Evolutionary conservation across 2,329 filamentous ascomycete species (phyloP).

Genomic region (Aureobasidium sp.): DNA sequence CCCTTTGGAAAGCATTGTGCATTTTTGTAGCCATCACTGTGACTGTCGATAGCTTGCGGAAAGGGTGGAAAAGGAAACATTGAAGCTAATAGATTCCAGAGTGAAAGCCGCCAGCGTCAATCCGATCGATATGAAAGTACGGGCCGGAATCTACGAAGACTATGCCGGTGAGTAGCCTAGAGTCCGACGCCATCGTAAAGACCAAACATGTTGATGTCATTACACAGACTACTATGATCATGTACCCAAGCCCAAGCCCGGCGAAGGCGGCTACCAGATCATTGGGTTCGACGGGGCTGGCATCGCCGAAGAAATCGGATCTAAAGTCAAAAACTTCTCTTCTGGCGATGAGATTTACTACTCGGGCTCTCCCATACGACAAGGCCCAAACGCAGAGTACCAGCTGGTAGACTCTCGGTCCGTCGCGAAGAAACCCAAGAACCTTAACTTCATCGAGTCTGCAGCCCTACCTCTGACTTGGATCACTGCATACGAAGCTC

Average conservation of each 20-base stretch:
- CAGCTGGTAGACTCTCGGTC: constrained; percentile 35
- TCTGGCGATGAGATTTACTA: constrained; percentile 39
- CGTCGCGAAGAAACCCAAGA: constrained; percentile 33
- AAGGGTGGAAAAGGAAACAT: neutral
- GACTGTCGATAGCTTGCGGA: too few species aligned
- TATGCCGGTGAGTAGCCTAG: constrained; percentile 16
- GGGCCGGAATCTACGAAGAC: constrained; percentile 29
- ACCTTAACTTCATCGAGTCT: constrained; percentile 32
- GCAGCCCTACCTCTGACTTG: constrained; percentile 39
- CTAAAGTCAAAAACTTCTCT: constrained; percentile 30
- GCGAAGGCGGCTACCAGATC: constrained; percentile 26
- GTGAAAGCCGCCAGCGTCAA: constrained; percentile 34
- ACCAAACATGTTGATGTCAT: neutral
- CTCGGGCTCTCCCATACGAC: constrained; percentile 31
- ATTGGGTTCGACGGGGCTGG: constrained; percentile 39
- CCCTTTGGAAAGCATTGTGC: too few species aligned
- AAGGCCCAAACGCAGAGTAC: constrained; percentile 37
- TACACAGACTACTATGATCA: constrained; percentile 28
- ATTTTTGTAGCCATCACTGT: too few species aligned
- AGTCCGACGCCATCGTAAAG: neutral
- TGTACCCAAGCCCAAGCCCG: constrained; percentile 19
- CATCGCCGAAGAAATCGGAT: constrained; percentile 26
- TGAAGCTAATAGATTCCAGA: constrained; percentile 16
- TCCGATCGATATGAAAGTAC: constrained; percentile 33
- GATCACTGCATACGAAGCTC: constrained; percentile 37